Base-by-base conservation (phyloP, 2,329 filamentous ascomycete species). In the Lecanicillium sp. region DNA sequence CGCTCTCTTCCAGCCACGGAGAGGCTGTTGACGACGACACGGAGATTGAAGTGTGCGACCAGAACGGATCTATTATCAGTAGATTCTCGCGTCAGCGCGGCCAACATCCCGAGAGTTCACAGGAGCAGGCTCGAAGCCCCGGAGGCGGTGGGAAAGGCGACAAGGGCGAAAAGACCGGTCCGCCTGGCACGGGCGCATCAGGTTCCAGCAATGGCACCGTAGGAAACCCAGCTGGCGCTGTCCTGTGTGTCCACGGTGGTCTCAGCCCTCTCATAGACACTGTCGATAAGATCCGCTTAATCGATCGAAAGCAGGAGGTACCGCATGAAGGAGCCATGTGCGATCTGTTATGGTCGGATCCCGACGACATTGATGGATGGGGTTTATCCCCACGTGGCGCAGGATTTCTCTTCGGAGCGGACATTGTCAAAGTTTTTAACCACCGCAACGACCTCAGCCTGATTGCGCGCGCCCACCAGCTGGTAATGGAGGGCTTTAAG, bases 401-500 rank as follows among this genome's bases (percentile, higher is more conserved):
- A 0, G 92, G 92, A 1, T 98, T 96, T 66, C 71, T 97, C 11
- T 98, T 98, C 49, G 92, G 92, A 37, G 82, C 86, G 4, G 89
- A 96, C 57, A 97, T 97, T 42, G 90, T 97, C 54, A 94, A 92
- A 54, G 80, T 81, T 47, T 98, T 98, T 68, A 98, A 97, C 64
- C 83, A 96, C 62, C 78, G 81, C 42, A 98, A 98, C 59, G 87
- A 95, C 55, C 74, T 98, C 19, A 87, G 83, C 17, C 73, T 98
- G 37, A 92, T 98, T 48, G 92, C 90, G 14, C 79, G 92, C 40
- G 92, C 92, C 1, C 92, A 98, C 58, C 92, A 98, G 61, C 79
- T 98, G 17, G 92, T 98, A 47, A 98, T 97, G 92, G 92, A 98
- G 60, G 92, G 92, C 0, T 98, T 96, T 63, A 97, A 97, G 65